Evolutionary conservation across 2,329 filamentous ascomycete genomes (phyloP).

Genomic region (Arachnopeziza araneosa): DNA sequence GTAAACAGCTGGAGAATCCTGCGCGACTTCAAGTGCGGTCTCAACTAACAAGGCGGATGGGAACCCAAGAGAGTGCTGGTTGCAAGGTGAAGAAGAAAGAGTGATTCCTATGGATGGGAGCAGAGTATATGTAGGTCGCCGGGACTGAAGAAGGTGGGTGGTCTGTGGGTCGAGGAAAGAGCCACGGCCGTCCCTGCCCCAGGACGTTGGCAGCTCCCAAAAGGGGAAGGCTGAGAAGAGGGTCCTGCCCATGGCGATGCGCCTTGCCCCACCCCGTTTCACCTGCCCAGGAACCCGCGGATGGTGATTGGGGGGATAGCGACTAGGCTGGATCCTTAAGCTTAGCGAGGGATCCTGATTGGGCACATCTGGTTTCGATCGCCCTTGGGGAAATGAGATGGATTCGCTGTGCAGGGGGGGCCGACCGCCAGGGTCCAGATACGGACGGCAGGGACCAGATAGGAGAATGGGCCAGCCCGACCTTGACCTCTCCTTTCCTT

Average conservation of each 20-base stretch:
- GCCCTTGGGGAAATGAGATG: not conserved
- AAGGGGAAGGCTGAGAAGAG: not conserved
- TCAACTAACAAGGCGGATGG: not conserved
- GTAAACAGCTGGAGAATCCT: not conserved
- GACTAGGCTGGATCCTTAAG: not conserved
- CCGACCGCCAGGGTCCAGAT: not conserved
- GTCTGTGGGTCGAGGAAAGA: not conserved
- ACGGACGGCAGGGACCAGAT: not conserved
- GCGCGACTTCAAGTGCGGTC: not conserved
- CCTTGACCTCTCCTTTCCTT: not conserved
- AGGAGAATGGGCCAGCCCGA: too few species aligned
- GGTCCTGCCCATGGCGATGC: not conserved
- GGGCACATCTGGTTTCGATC: not conserved
- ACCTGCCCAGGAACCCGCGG: not conserved
- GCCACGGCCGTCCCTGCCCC: too few species aligned
- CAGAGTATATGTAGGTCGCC: not conserved
- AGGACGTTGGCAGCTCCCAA: not conserved
- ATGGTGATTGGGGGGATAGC: not conserved
- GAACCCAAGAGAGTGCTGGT: not conserved
- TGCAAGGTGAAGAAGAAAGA: not conserved
- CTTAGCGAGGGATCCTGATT: not conserved
- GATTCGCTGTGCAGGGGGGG: not conserved
- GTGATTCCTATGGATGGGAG: not conserved
- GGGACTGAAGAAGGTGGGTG: not conserved
- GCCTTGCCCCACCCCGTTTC: not conserved